Evolutionary conservation across 78 protist genomes (phyloP).

Genomic region (Dictyostelium firmibasis): DNA sequence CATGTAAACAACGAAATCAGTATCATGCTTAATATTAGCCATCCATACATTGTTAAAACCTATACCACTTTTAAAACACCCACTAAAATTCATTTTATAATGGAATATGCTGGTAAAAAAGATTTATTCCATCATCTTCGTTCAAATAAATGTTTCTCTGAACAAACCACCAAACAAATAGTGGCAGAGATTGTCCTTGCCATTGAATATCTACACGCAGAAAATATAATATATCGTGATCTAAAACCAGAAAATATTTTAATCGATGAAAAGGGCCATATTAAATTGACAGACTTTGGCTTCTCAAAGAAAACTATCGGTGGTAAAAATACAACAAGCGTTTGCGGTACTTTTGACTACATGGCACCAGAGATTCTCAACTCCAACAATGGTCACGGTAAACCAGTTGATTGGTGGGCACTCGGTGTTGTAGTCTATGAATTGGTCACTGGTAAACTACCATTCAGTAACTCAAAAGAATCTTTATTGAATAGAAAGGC

Average conservation of each 20-base stretch:
- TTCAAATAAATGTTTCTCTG: neutral
- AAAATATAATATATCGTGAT: conserved; percentile 72
- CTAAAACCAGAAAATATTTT: conserved; percentile 87
- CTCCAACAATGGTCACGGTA: conserved; percentile 83
- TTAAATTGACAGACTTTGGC: conserved; percentile 89
- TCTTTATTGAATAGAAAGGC: neutral
- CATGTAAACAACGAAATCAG: conserved; percentile 52
- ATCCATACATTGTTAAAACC: conserved; percentile 76
- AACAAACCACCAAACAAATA: neutral
- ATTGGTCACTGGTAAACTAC: conserved; percentile 81
- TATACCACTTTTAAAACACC: conserved; percentile 55
- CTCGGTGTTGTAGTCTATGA: conserved; percentile 92
- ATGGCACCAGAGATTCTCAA: conserved; percentile 93
- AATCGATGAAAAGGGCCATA: conserved; percentile 83
- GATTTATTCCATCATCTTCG: conserved; percentile 68
- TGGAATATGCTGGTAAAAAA: conserved; percentile 75
- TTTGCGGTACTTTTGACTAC: conserved; percentile 87
- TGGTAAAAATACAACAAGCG: neutral
- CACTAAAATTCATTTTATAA: conserved; percentile 41
- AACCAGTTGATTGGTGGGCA: conserved; percentile 96
- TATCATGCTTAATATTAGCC: conserved; percentile 20
- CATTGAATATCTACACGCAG: conserved; percentile 52
- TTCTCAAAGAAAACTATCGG: conserved; percentile 59
- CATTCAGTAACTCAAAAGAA: neutral
- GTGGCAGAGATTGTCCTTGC: conserved; percentile 57